These are phyloP conservation scores for Plenodomus lindquistii DNA, from an alignment of 2,329 filamentous ascomycete genomes.

Conservation along the genomic window DNA sequence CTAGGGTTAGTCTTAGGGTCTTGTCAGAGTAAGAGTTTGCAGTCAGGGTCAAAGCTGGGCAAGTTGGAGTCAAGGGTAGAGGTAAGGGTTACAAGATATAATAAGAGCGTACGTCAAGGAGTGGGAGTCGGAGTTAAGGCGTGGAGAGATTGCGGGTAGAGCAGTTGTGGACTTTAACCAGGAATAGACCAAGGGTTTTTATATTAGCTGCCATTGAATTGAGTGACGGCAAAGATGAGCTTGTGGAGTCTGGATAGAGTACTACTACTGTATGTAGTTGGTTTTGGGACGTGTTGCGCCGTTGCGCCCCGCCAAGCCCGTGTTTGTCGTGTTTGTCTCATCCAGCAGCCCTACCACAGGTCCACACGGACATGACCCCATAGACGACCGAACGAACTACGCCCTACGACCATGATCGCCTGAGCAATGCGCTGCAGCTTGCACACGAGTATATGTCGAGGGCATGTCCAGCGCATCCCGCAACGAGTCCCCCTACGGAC, in stretches of 20 bases:
- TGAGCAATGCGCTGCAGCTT: slow-evolving; percentile 32
- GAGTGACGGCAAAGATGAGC: not conserved
- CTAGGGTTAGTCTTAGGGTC: no score
- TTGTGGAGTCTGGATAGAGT: no score
- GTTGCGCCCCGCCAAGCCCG: slow-evolving; percentile 21
- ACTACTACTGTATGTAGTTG: no score
- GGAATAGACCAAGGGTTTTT: no score
- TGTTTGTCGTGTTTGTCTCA: slow-evolving; percentile 15
- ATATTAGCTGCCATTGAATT: no score
- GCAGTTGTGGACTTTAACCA: slow-evolving; percentile 59
- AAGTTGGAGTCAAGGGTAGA: no score
- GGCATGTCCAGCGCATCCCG: slow-evolving; percentile 46
- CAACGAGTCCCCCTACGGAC: slow-evolving; percentile 38
- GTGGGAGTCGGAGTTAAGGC: slow-evolving; percentile 55
- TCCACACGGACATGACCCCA: not conserved
- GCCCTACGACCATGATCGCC: slow-evolving; percentile 20
- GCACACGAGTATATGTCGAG: slow-evolving; percentile 33
- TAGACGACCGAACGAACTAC: not conserved
- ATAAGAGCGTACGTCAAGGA: no score
- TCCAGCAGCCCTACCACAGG: slow-evolving; percentile 18
- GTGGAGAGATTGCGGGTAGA: slow-evolving; percentile 56
- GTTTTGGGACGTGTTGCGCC: no score
- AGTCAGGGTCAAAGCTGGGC: no score
- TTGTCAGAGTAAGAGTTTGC: no score
- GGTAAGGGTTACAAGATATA: no score